A percentile compares a stretch with the other conserved stretches of the same genome.
Conservation (phyloP, 1,284 basidiomycete species). For the Ustilago trichophora region DNA sequence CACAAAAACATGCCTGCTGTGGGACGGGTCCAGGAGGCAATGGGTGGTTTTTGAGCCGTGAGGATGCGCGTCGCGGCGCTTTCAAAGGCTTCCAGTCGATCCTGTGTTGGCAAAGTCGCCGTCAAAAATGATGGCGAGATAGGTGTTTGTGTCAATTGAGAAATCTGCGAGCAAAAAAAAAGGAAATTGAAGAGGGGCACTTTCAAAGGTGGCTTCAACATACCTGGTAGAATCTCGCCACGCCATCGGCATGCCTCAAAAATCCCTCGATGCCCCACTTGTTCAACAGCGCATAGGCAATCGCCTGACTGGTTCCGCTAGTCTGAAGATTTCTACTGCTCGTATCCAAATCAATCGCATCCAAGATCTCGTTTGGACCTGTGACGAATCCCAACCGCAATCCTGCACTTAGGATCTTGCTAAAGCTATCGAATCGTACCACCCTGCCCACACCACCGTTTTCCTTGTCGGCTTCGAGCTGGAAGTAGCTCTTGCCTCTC, state of each 20-base stretch:
- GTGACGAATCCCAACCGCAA: slow-evolving; percentile 78
- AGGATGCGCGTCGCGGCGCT: slow-evolving; percentile 17
- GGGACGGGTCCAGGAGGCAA: slow-evolving; percentile 76
- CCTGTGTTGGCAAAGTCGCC: slow-evolving; percentile 74
- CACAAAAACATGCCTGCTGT: slow-evolving; percentile 75
- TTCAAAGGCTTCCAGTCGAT: slow-evolving; percentile 31
- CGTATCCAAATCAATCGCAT: slow-evolving; percentile 78
- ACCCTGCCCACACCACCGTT: slow-evolving; percentile 53
- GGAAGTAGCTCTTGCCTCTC: slow-evolving; percentile 57
- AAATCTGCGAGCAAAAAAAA: too few species aligned
- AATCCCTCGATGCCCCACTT: slow-evolving; percentile 79
- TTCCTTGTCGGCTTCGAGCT: slow-evolving; percentile 55
- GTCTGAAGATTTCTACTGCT: slow-evolving; percentile 81
- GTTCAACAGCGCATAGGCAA: slow-evolving; percentile 76
- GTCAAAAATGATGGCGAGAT: too few species aligned
- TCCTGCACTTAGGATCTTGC: slow-evolving; percentile 72
- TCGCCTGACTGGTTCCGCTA: slow-evolving; percentile 76
- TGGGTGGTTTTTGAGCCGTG: slow-evolving; percentile 3
- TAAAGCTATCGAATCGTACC: slow-evolving; percentile 69
- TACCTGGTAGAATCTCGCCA: slow-evolving; percentile 81
- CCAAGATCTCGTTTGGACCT: slow-evolving; percentile 78
- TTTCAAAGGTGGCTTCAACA: too few species aligned
- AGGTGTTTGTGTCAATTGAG: too few species aligned
- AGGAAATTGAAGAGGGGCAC: too few species aligned
- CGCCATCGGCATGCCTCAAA: slow-evolving; percentile 73